Conservation (phyloP, 2,329 filamentous ascomycete species). For the Nemania serpens region DNA sequence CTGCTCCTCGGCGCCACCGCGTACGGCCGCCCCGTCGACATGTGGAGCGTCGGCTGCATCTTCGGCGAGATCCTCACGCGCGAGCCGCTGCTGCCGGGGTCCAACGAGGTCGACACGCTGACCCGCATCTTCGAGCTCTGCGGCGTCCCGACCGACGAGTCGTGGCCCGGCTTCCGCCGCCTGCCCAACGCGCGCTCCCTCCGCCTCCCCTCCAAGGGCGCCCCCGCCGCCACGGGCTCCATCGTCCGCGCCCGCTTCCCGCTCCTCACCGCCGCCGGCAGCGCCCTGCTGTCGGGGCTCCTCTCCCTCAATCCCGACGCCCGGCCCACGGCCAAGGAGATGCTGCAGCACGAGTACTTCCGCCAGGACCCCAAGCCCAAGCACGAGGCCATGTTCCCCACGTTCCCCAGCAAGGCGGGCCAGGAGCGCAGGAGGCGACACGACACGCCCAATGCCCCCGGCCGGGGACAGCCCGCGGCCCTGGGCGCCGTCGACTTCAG, state of each 20-base stretch:
- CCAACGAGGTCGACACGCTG: conserved; percentile 91
- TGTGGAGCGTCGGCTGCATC: conserved; percentile 97
- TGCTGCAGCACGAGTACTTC: conserved; percentile 85
- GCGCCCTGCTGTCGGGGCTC: conserved; percentile 69
- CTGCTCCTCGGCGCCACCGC: conserved; percentile 78
- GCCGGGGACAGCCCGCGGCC: conserved; percentile 67
- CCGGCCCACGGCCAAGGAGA: conserved; percentile 72
- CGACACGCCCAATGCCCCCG: conserved; percentile 82
- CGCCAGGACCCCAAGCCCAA: conserved; percentile 88
- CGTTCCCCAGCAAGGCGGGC: conserved; percentile 92
- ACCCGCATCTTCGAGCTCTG: conserved; percentile 87
- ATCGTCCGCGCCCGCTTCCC: conserved; percentile 80
- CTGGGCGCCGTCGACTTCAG: conserved; percentile 67
- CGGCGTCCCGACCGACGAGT: conserved; percentile 79
- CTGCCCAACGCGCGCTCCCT: conserved; percentile 85
- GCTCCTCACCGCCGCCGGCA: conserved; percentile 76
- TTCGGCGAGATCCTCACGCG: conserved; percentile 88
- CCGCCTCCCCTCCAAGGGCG: conserved; percentile 60
- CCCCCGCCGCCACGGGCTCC: conserved; percentile 49
- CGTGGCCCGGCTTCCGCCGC: conserved; percentile 85
- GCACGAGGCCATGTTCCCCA: conserved; percentile 90
- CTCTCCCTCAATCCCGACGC: conserved; percentile 74
- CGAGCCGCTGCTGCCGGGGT: conserved; percentile 82
- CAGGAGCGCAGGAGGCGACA: conserved; percentile 78
- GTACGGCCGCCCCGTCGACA: conserved; percentile 80